Evolutionary conservation across 2,329 filamentous ascomycete species (phyloP).

Genomic region (Claviceps sp.): DNA sequence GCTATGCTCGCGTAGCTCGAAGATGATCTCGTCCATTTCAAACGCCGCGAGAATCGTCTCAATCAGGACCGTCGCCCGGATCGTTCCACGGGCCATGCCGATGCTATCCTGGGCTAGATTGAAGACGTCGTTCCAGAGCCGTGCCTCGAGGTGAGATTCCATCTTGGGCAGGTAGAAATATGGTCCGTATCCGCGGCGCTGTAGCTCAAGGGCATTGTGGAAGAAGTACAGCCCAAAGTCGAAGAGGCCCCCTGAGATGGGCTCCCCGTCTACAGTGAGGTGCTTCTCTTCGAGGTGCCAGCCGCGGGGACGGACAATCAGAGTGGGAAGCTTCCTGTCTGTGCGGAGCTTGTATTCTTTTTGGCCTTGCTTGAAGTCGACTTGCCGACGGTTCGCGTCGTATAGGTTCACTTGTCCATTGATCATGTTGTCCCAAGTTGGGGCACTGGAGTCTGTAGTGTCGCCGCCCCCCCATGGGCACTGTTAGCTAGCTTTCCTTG

Average conservation of each 20-base stretch:
- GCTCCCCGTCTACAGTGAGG: conserved; percentile 86
- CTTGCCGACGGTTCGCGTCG: conserved; percentile 83
- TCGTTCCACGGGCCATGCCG: conserved; percentile 78
- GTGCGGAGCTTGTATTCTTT: conserved; percentile 98
- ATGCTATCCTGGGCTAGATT: conserved; percentile 91
- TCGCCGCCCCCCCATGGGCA: no score
- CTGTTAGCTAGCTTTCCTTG: no score
- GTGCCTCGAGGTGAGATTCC: conserved; percentile 93
- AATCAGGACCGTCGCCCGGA: conserved; percentile 89
- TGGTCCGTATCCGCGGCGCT: conserved; percentile 72
- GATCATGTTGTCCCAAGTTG: conserved; percentile 99
- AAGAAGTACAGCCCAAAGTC: conserved; percentile 99
- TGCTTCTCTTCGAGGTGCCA: conserved; percentile 99
- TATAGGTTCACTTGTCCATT: conserved; percentile 96
- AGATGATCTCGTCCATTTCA: conserved; percentile 99
- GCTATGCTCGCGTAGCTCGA: conserved; percentile 93
- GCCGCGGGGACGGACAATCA: conserved; percentile 87
- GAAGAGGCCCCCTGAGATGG: conserved; percentile 84
- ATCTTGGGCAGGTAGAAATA: conserved; percentile 99
- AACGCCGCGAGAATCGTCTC: conserved; percentile 97
- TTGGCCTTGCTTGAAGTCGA: conserved; percentile 89
- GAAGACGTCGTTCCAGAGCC: conserved; percentile 97
- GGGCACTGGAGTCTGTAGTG: conserved; percentile 69
- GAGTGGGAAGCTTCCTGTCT: conserved; percentile 70
- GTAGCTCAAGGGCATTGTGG: conserved; percentile 87